Evolutionary conservation across 495 filamentous ascomycete species (phyloP), one percentile per base, ranked within the genome.

Genomic region (Thozetella sp.): DNA sequence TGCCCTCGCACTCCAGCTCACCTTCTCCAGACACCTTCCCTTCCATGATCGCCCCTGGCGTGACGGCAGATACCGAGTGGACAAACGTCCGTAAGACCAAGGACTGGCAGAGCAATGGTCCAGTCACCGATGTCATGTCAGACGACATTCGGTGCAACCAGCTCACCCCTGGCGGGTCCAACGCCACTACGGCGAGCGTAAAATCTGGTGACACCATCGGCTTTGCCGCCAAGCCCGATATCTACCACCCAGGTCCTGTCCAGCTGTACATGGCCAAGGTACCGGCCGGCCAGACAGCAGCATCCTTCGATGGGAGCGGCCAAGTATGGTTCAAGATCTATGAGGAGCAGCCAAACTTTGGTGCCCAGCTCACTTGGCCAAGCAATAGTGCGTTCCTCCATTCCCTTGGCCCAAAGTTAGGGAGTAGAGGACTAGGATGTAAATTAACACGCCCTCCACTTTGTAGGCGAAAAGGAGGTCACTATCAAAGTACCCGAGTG

Each of bases 301-400:
- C 69, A 34, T 69, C 67, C 19, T 84, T 79, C 62, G 74, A 77
- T 51, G 80, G 74, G 57, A 71, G 72, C 2, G 79, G 79, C n/a
- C 63, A 66, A 4, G 76, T 73, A 2, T 83, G 80, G 79, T 86
- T 83, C 69, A 86, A 86, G 74, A 76, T 86, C 56, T 77, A 79
- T 55, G 66, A 83, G 27, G 74, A 82, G 27, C 71, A 75, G 46
- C 76, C 77, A 19, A 70, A 58, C 51, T 72, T 79, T 51, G 70
- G 64, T 22, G 46, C 50, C 0, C 62, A 70, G 22, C 69, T 83
- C 30, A 76, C 66, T 0, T 83, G 80, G 80, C 62, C 74, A 1
- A 71, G 68, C 63, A 67, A 62, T 4, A 65, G 72, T 74, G 50
- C 22, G 63, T 26, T 19, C 0, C 17, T 34, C 3, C 19, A 22